Conservation (phyloP, 768 basidiomycete genomes). For the Filobasidium floriforme region DNA sequence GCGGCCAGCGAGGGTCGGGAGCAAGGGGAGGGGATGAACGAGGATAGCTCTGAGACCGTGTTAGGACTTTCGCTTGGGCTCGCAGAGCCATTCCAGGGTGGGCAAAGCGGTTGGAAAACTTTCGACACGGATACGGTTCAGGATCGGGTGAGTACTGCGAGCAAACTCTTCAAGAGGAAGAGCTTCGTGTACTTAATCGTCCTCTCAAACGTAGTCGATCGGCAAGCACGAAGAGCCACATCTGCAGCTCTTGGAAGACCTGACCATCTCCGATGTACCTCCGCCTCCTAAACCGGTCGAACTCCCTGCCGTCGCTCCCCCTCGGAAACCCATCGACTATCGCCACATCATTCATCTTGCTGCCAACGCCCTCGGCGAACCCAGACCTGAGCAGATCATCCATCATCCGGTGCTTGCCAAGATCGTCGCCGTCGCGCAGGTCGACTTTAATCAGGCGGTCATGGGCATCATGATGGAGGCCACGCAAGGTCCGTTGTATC, state of each 20-base stretch:
- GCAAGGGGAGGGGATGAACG: neutral
- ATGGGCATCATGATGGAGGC: neutral
- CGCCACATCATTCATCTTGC: slow-evolving; percentile 10
- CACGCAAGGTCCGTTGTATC: neutral
- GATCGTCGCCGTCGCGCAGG: neutral
- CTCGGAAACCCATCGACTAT: neutral
- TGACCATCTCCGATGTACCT: neutral
- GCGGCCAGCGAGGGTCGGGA: neutral
- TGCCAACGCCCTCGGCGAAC: neutral
- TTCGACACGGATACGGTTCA: too few relatives aligned
- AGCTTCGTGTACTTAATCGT: too few relatives aligned
- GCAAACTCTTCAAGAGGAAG: too few relatives aligned
- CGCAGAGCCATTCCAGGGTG: too few relatives aligned
- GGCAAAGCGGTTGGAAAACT: too few relatives aligned
- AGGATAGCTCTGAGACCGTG: too few relatives aligned
- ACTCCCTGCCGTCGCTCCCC: neutral
- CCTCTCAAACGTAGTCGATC: too few relatives aligned
- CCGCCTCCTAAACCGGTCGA: neutral
- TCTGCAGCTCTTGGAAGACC: neutral
- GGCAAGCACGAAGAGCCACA: neutral
- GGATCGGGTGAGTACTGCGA: too few relatives aligned
- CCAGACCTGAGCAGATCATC: neutral
- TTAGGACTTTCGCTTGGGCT: too few relatives aligned
- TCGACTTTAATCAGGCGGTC: slow-evolving; percentile 1
- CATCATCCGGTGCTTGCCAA: neutral